A percentile compares a stretch with the other conserved stretches of the same genome.
phyloP scores from a whole-genome alignment of 305 asterid genomes.

The Vinca major region DNA sequence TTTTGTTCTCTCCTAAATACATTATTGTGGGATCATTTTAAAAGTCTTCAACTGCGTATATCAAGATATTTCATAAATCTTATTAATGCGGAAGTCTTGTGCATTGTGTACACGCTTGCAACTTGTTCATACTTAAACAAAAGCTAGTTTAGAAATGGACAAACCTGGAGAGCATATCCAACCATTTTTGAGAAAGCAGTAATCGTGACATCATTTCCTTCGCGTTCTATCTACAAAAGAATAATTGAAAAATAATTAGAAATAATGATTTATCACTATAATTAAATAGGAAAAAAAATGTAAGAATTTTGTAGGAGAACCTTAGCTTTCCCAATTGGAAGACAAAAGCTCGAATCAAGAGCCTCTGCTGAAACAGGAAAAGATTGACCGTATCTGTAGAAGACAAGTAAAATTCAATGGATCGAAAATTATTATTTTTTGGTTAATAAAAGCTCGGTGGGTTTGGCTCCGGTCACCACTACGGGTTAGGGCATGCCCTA shows the following conservation, averaged over 20 bases:
- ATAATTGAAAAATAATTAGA: not conserved
- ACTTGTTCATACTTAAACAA: constrained; percentile 2
- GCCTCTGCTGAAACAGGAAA: constrained; percentile 78
- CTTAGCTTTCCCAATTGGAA: constrained; percentile 96
- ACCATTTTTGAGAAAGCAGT: constrained; percentile 87
- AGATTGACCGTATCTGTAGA: constrained; percentile 73
- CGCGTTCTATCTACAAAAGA: constrained; percentile 66
- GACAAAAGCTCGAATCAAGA: constrained; percentile 80
- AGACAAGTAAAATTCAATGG: not conserved
- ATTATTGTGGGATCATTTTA: no score
- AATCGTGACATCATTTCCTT: constrained; percentile 79
- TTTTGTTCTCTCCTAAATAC: no score
- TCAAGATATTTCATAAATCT: no score
- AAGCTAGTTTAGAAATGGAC: constrained; percentile 41
- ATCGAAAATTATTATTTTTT: no score
- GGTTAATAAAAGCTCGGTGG: no score
- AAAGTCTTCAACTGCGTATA: no score
- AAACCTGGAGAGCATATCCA: constrained; percentile 83
- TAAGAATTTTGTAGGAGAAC: constrained; percentile 15
- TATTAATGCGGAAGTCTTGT: no score
- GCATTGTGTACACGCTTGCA: no score
- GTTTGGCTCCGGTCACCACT: no score
- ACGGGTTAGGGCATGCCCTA: no score
- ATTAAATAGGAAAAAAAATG: not conserved
- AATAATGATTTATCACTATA: not conserved